These are phyloP conservation scores for Cercospora canescens DNA, from an alignment of 2,329 filamentous ascomycete genomes.

Conservation along the genomic window DNA sequence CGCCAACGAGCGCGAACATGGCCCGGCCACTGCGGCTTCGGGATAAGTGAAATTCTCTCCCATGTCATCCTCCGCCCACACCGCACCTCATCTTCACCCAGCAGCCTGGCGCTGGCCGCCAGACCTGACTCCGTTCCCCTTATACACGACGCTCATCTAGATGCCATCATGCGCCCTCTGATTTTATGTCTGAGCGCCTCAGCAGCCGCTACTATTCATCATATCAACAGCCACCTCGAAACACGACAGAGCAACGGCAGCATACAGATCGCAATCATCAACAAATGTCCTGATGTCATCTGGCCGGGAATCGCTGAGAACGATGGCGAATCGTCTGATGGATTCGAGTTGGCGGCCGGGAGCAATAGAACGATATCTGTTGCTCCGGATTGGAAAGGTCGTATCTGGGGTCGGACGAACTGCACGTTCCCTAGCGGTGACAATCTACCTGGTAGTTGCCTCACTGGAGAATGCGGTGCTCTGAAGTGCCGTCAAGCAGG, in stretches of 20 bases:
- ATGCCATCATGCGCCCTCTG: slow-evolving; percentile 1
- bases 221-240: neutral
- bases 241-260: neutral
- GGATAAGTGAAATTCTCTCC: neutral
- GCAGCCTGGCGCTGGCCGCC: slow-evolving; percentile 7
- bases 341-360: slow-evolving; percentile 64
- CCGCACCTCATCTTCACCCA: neutral
- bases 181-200: neutral
- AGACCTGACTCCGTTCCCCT: neutral
- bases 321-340: slow-evolving; percentile 64
- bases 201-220: neutral
- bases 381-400: slow-evolving; percentile 73
- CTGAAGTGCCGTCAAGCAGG: slow-evolving; percentile 64
- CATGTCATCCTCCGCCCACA: neutral
- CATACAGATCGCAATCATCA: slow-evolving; percentile 66
- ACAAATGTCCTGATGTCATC: slow-evolving; percentile 69
- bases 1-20: neutral
- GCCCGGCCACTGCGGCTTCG: neutral
- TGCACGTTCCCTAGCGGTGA: slow-evolving; percentile 72
- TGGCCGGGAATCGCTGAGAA: slow-evolving; percentile 75
- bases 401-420: slow-evolving; percentile 81
- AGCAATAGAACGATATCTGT: slow-evolving; percentile 64
- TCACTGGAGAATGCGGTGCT: slow-evolving; percentile 74
- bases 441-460: slow-evolving; percentile 56
- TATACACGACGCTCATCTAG: neutral